Percentiles rank a stretch among this genome's conserved stretches.
Evolutionary conservation across 108 stramenopile species (phyloP).

Genomic region (Pinguiococcus pyrenoidosus): DNA sequence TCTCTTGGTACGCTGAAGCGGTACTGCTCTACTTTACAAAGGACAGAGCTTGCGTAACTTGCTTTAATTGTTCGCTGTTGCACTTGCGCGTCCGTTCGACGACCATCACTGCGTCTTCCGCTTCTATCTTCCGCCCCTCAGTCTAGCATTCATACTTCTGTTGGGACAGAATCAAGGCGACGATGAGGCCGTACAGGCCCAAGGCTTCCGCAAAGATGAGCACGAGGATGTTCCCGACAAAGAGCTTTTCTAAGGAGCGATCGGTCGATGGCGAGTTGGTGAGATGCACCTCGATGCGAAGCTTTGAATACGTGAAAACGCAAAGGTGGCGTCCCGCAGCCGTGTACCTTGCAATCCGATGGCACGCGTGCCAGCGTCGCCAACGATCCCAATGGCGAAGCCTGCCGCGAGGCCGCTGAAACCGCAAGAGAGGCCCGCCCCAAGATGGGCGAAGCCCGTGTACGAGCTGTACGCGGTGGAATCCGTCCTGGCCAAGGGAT

Average conservation of each 20-base stretch:
- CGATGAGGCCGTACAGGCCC: conserved; percentile 94
- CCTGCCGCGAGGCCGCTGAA: conserved; percentile 85
- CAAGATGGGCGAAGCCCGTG: conserved; percentile 86
- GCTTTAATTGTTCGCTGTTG: neutral
- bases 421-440: conserved; percentile 91
- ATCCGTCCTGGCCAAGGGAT: conserved; percentile 6
- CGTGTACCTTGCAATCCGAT: conserved; percentile 95
- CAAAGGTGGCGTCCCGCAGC: too few relatives aligned
- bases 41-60: neutral
- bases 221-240: conserved; percentile 96
- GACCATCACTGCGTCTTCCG: too few relatives aligned
- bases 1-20: too few relatives aligned
- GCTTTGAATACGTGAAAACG: too few relatives aligned
- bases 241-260: conserved; percentile 93
- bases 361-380: conserved; percentile 91
- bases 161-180: conserved; percentile 82
- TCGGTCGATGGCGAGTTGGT: too few relatives aligned
- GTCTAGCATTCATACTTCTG: conserved; percentile 9
- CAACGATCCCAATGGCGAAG: conserved; percentile 95
- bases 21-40: neutral
- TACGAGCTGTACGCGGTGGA: conserved; percentile 59
- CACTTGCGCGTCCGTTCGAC: neutral
- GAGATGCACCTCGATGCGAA: too few relatives aligned
- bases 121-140: too few relatives aligned
- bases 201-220: conserved; percentile 97